phyloP scores from a whole-genome alignment of 106 monocot species.

The Dendrobium catenatum region DNA sequence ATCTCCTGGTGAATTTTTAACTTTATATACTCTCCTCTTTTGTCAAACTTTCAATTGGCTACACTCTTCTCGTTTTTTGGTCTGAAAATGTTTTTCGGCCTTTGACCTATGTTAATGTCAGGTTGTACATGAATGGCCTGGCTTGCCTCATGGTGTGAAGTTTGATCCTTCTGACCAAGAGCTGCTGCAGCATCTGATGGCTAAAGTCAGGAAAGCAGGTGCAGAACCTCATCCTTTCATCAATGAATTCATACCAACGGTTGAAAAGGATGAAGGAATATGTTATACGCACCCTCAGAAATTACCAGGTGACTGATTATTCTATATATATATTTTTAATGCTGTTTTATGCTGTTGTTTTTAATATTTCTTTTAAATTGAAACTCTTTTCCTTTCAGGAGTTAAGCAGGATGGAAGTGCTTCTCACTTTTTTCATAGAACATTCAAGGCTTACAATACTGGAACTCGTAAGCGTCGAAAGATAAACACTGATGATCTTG shows the following conservation, averaged over 20 bases:
- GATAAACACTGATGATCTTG: conserved; percentile 54
- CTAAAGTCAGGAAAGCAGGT: conserved; percentile 52
- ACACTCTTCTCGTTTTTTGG: neutral
- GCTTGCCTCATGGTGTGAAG: conserved; percentile 92
- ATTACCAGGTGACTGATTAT: conserved; percentile 53
- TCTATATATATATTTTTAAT: neutral
- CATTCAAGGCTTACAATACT: conserved; percentile 91
- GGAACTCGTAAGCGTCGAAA: conserved; percentile 90
- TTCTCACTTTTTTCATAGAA: conserved; percentile 92
- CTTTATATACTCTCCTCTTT: neutral
- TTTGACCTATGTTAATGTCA: conserved; percentile 21
- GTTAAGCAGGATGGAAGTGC: conserved; percentile 91
- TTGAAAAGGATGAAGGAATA: conserved; percentile 86
- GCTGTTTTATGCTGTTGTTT: neutral
- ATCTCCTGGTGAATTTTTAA: neutral
- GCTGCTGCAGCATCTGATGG: conserved; percentile 71
- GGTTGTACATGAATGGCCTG: conserved; percentile 93
- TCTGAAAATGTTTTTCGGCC: neutral
- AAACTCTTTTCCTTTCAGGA: conserved; percentile 28
- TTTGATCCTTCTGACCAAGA: conserved; percentile 99
- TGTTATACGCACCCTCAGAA: conserved; percentile 90
- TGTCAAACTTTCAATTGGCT: neutral
- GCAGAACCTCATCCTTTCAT: conserved; percentile 82
- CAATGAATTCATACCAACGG: conserved; percentile 90
- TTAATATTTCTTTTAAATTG: neutral